Evolutionary conservation across 345 rosid genomes (phyloP).

Genomic region (Hevea brasiliensis): DNA sequence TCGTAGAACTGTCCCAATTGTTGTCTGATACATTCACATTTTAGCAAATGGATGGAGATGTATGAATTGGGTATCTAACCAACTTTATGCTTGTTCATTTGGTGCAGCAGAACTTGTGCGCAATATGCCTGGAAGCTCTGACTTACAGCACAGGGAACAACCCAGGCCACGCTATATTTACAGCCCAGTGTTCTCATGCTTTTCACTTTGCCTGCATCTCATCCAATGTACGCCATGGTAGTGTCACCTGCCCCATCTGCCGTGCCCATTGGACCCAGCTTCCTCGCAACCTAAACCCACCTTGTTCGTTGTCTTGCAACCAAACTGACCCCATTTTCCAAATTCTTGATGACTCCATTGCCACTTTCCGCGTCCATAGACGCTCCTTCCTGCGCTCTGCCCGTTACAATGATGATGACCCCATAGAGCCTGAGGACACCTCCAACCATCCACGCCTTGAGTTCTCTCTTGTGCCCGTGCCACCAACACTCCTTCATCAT

Average conservation of each 20-base stretch:
- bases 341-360: slow-evolving; percentile 75
- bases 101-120: slow-evolving; percentile 60
- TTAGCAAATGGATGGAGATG: no score
- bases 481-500: slow-evolving; percentile 37
- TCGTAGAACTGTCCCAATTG: not conserved
- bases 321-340: slow-evolving; percentile 64
- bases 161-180: slow-evolving; percentile 73
- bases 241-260: slow-evolving; percentile 83
- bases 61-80: not conserved
- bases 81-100: slow-evolving; percentile 1
- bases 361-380: slow-evolving; percentile 71
- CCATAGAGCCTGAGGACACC: slow-evolving; percentile 55
- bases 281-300: slow-evolving; percentile 61
- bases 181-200: slow-evolving; percentile 85
- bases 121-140: slow-evolving; percentile 80
- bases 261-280: slow-evolving; percentile 93
- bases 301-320: slow-evolving; percentile 51
- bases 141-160: slow-evolving; percentile 54
- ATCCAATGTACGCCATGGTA: slow-evolving; percentile 88
- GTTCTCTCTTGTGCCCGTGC: slow-evolving; percentile 50
- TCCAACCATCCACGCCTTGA: slow-evolving; percentile 49
- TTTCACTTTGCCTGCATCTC: slow-evolving; percentile 82
- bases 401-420: slow-evolving; percentile 82
- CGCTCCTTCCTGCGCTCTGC: slow-evolving; percentile 73
- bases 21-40: not conserved